These are phyloP conservation scores for Stagonosporopsis tanaceti DNA, from an alignment of 2,329 filamentous ascomycete genomes.

Conservation along the genomic window DNA sequence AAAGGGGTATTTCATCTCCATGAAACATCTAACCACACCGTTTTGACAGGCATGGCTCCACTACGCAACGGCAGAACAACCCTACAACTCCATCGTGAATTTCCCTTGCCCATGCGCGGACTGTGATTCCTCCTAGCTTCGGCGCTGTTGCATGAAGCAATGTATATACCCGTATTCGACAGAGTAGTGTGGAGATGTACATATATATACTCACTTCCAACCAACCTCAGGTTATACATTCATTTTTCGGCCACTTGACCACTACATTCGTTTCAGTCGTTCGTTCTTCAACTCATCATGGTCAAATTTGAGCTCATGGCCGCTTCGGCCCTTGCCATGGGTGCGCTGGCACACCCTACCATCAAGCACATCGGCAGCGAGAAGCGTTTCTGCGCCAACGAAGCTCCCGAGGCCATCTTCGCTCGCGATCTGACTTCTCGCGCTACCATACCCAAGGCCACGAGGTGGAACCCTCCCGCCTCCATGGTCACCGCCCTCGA, in stretches of 20 bases:
- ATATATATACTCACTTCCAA: background rate
- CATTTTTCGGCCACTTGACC: background rate
- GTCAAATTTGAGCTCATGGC: constrained; percentile 29
- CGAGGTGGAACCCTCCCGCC: constrained; percentile 34
- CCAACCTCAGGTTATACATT: background rate
- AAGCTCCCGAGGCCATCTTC: constrained; percentile 25
- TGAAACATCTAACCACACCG: constrained; percentile 14
- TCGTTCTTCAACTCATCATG: constrained; percentile 22
- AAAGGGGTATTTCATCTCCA: constrained; percentile 3
- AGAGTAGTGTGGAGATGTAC: background rate
- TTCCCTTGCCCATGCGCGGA: background rate
- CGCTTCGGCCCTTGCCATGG: constrained; percentile 24
- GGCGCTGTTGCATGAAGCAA: background rate
- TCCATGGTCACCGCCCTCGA: constrained; percentile 35
- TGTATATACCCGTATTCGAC: background rate
- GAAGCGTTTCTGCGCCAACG: constrained; percentile 29
- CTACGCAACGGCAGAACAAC: background rate
- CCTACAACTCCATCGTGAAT: background rate
- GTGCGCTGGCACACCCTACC: constrained; percentile 35
- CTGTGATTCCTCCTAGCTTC: constrained; percentile 2
- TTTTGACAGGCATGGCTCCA: constrained; percentile 8
- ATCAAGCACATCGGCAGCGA: constrained; percentile 33
- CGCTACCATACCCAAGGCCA: constrained; percentile 30
- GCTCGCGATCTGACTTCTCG: constrained; percentile 24
- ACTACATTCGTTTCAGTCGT: constrained; percentile 12